Base-by-base conservation (phyloP, 75 land plant species). In the Larix kaempferi region DNA sequence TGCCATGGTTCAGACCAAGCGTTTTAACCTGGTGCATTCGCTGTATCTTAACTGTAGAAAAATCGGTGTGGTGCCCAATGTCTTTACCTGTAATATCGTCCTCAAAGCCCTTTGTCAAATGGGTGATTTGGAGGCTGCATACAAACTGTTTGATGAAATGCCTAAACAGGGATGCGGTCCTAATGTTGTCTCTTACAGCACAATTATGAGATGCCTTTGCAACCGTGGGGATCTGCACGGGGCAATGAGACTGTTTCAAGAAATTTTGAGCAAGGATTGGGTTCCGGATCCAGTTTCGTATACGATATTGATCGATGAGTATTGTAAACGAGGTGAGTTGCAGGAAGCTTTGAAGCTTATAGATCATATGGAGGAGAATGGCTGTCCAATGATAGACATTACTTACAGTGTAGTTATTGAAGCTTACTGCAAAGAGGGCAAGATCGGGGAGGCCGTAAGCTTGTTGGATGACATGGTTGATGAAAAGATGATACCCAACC, bases 281-380 rank as follows among this genome's bases (percentile, higher is more conserved):
- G 12, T 83, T 3, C 91, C 91, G 1, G 92, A 92, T 83, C 79
- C 82, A 11, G 85, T 85, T 2, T 80, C 89, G 0, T 92, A 88
- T 74, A 88, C 88, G 11, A 69, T 83, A 52, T 75, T 92, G 74
- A 86, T 92, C 62, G 83, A 86, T 78, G 94, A 91, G 56, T 88
- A 82, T 74, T 84, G 81, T 77, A 88, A 74, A 76, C 63, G 61
- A n/a, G 91, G 91, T 5, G 67, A 78, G 29, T 72, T 91, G 52
- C 25, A 59, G 22, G 89, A 89, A 76, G 96, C 90, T 2, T 67
- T 82, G 10, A 83, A 76, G 71, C 74, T 89, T 37, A 91, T 94
- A 88, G 89, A 85, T 76, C 87, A 88, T 55, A 91, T 91, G 92
- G 90, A 94, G 78, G 81, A 88, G 6, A 82, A 82, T 75, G 84